These are phyloP conservation scores for Trebouxia sp. DNA, from an alignment of 139 green algal genomes.

Conservation along the genomic window DNA sequence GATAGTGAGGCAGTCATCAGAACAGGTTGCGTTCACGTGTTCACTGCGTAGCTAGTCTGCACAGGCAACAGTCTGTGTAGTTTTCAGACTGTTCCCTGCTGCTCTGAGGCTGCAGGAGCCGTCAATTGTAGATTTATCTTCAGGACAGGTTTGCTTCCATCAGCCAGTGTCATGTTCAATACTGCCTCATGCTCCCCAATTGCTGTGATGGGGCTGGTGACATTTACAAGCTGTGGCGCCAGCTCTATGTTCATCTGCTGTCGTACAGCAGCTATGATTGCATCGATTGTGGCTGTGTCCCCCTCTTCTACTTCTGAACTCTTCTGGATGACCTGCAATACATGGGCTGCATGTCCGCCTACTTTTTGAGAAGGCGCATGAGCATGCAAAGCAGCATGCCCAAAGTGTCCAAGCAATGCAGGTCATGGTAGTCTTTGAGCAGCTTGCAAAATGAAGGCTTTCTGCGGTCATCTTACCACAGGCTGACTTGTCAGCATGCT, in stretches of 20 bases:
- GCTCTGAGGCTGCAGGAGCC: no score
- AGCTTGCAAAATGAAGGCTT: background rate
- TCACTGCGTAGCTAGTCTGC: background rate
- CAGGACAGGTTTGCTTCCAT: background rate
- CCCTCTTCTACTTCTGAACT: background rate
- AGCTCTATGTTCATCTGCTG: slow-evolving; percentile 22
- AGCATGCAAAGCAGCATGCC: background rate
- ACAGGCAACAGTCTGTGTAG: background rate
- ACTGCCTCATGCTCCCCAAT: background rate
- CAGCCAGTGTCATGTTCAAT: slow-evolving; percentile 10
- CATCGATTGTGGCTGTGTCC: background rate
- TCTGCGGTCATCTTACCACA: background rate
- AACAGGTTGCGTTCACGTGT: no score
- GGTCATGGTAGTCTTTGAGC: background rate
- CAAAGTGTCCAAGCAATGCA: background rate
- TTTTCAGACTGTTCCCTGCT: background rate
- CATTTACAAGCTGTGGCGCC: background rate
- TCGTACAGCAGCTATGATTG: background rate
- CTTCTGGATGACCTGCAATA: slow-evolving; percentile 1
- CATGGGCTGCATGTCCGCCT: background rate
- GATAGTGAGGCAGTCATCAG: no score
- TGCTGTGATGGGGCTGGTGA: background rate
- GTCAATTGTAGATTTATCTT: background rate
- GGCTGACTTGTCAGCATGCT: background rate
- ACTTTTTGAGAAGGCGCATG: no score